These are phyloP conservation scores for Phytophthora meadii DNA, from an alignment of 352 stramenopile species.

Conservation along the genomic window DNA sequence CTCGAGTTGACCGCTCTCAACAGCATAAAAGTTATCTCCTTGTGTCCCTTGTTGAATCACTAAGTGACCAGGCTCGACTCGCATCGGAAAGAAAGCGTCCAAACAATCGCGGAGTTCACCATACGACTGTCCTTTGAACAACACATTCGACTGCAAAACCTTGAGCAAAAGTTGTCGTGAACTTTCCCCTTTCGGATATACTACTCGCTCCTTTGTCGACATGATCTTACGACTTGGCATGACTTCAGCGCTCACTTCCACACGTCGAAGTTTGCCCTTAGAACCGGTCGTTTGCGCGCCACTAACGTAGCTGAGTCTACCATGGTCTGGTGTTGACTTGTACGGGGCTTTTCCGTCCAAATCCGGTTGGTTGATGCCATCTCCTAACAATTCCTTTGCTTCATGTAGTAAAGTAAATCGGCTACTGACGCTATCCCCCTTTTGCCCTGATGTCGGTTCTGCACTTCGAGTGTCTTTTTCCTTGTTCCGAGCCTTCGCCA, in stretches of 20 bases:
- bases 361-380: slow-evolving; percentile 10
- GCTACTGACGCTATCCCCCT: slow-evolving; percentile 14
- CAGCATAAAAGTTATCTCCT: slow-evolving; percentile 82
- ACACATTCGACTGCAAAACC: slow-evolving; percentile 76
- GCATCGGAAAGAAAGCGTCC: slow-evolving; percentile 77
- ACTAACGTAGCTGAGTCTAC: slow-evolving; percentile 10
- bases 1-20: slow-evolving; percentile 71
- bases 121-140: slow-evolving; percentile 71
- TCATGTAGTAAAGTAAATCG: slow-evolving; percentile 27
- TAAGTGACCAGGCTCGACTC: slow-evolving; percentile 40
- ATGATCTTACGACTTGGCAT: slow-evolving; percentile 78
- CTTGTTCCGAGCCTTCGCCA: slow-evolving; percentile 13
- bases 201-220: slow-evolving; percentile 51
- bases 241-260: slow-evolving; percentile 83
- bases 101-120: slow-evolving; percentile 72
- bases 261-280: slow-evolving; percentile 46
- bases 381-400: slow-evolving; percentile 18
- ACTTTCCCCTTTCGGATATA: slow-evolving; percentile 70
- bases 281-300: not conserved
- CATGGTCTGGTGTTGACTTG: slow-evolving; percentile 5
- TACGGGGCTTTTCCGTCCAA: slow-evolving; percentile 12
- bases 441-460: slow-evolving; percentile 12
- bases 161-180: slow-evolving; percentile 65
- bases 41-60: slow-evolving; percentile 79
- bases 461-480: slow-evolving; percentile 21